Evolutionary conservation across 352 stramenopile species (phyloP).

Genomic region (Blastocystis sp.): DNA sequence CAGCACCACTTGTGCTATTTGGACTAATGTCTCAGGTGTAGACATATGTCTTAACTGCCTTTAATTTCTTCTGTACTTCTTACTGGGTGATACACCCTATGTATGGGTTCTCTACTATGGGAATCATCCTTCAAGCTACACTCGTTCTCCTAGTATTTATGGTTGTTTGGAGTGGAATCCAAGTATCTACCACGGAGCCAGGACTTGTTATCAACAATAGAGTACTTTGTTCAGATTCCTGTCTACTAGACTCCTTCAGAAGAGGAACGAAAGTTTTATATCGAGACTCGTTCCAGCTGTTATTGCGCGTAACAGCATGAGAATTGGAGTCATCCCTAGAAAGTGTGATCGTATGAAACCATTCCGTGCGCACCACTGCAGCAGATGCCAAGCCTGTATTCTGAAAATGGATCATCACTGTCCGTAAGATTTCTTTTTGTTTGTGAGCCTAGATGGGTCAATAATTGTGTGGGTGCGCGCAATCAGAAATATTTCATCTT

Average conservation of each 20-base stretch:
- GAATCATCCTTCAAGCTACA: background rate
- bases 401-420: slow-evolving; percentile 63
- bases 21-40: background rate
- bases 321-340: background rate
- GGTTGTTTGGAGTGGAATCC: slow-evolving; percentile 38
- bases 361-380: slow-evolving; percentile 49
- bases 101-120: background rate
- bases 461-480: slow-evolving; percentile 48
- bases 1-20: background rate
- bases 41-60: slow-evolving; percentile 7
- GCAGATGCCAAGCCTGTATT: slow-evolving; percentile 29
- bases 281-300: background rate
- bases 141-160: slow-evolving; percentile 12
- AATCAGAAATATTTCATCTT: slow-evolving; percentile 62
- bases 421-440: background rate
- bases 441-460: slow-evolving; percentile 38
- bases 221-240: background rate
- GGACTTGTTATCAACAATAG: background rate
- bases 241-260: background rate
- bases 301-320: background rate
- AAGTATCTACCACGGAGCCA: slow-evolving; percentile 3
- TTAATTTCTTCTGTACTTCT: background rate
- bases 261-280: background rate
- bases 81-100: background rate
- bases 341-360: slow-evolving; percentile 54